Evolutionary conservation across 2,329 filamentous ascomycete species (phyloP), one percentile per base, ranked within the genome.

Genomic region (Hymenoscyphus repandus): DNA sequence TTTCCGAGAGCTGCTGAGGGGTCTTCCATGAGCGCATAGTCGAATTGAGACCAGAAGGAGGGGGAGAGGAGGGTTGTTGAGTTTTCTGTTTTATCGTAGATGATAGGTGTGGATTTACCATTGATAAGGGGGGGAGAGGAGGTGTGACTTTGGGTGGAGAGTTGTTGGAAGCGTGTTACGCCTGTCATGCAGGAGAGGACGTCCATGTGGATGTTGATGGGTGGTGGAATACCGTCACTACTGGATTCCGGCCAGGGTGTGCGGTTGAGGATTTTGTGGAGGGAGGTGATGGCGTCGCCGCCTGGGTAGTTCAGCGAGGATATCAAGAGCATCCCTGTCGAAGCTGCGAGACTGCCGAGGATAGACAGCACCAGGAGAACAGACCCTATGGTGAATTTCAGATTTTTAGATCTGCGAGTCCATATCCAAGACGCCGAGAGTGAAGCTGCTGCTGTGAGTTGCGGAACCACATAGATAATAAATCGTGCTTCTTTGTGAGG

Each of bases 401-500:
- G 13, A 1, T 78, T 80, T 65, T 90, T 91, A 5, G 72, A 63
- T n/a, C 79, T 74, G 37, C 85, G 83, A 1, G 73, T 75, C 70
- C 81, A 87, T 57, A 95, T 71, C 68, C 82, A 85, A 50, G 82
- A 79, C 12, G 90, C 88, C 17, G 83, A 85, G 4, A 89, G 75
- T 2, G 89, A 84, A 0, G 90, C 85, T 2, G 85, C 79, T 10
- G 85, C 86, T 0, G 91, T 96, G 30, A 97, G 72, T 0, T 85
- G 77, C 0, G 93, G 93, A 20, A 95, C 76, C 47, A 82, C 77
- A 70, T 97, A 97, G 62, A 97, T 83, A 60, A 99, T 85, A 74
- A 99, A 99, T 15, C 93, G 87, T 67, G 90, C 87, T 71, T 99
- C 93, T 67, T 99, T 99, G 72, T 99, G 93, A 0, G 92, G 91